phyloP scores from a whole-genome alignment of 1,139 yeast species.

The Candida glucosophila region DNA sequence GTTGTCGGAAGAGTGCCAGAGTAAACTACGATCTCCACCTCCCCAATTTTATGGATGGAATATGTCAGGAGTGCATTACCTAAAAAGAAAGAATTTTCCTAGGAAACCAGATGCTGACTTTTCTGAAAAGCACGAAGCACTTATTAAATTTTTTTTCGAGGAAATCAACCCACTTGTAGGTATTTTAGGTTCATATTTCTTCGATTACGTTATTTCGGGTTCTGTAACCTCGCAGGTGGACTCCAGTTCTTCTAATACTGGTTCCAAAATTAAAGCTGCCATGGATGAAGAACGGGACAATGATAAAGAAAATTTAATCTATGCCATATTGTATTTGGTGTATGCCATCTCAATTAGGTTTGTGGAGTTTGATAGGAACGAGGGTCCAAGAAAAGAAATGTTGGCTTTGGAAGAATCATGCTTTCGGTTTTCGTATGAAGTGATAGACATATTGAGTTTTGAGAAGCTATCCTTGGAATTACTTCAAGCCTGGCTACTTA shows the following conservation, averaged over 20 bases:
- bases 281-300: not conserved
- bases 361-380: constrained; percentile 1
- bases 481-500: constrained; percentile 2
- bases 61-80: constrained; percentile 2
- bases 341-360: constrained; percentile 2
- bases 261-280: not conserved
- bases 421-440: constrained; percentile 2
- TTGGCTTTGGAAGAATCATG: constrained; percentile 1
- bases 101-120: constrained; percentile 1
- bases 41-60: constrained; percentile 3
- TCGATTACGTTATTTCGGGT: constrained; percentile 1
- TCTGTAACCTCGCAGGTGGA: too few species aligned
- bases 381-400: constrained; percentile 1
- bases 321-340: constrained; percentile 2
- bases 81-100: constrained; percentile 1
- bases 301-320: constrained; percentile 1
- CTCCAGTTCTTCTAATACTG: constrained; percentile 6
- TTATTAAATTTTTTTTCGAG: constrained; percentile 1
- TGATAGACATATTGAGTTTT: constrained; percentile 1
- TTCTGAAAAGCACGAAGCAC: not conserved
- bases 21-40: constrained; percentile 1
- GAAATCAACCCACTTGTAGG: constrained; percentile 2
- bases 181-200: constrained; percentile 1
- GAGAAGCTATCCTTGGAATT: constrained; percentile 2
- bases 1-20: not conserved